Evolutionary conservation across 441 rosid genomes (phyloP).

Genomic region (Jatropha podagrica): DNA sequence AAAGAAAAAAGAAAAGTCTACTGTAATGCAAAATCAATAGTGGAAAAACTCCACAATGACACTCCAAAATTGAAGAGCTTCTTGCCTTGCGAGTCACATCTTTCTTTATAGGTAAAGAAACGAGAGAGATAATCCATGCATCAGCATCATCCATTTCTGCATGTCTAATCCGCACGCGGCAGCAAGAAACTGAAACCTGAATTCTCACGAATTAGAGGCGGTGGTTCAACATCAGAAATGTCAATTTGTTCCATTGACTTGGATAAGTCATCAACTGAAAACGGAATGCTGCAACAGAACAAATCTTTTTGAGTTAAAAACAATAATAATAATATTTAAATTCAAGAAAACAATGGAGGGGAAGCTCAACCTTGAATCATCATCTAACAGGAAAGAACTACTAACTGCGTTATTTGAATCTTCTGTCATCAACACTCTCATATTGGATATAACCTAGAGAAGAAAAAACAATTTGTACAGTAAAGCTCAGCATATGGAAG

Average conservation of each 20-base stretch:
- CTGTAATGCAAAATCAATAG: constrained; percentile 8
- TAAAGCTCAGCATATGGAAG: constrained; percentile 13
- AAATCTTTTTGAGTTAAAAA: background rate
- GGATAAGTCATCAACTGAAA: constrained; percentile 93
- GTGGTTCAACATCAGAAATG: constrained; percentile 85
- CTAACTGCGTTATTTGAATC: constrained; percentile 98
- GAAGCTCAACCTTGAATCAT: constrained; percentile 85
- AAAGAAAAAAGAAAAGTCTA: background rate
- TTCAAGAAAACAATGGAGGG: background rate
- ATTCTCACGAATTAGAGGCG: constrained; percentile 83
- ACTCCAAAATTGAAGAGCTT: constrained; percentile 3
- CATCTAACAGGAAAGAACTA: constrained; percentile 91
- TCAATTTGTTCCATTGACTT: constrained; percentile 96
- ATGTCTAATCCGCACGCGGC: constrained; percentile 55
- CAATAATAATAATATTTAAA: background rate
- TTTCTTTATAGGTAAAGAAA: background rate
- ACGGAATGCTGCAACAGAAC: constrained; percentile 79
- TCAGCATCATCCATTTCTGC: background rate
- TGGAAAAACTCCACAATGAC: background rate
- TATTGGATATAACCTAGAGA: constrained; percentile 79
- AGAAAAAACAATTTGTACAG: background rate
- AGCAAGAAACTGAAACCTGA: constrained; percentile 92
- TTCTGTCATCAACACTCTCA: constrained; percentile 98
- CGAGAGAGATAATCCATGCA: background rate
- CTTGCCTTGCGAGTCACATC: constrained; percentile 1